Base-by-base conservation (phyloP, 2,329 filamentous ascomycete species). In the Colletotrichum sp. region DNA sequence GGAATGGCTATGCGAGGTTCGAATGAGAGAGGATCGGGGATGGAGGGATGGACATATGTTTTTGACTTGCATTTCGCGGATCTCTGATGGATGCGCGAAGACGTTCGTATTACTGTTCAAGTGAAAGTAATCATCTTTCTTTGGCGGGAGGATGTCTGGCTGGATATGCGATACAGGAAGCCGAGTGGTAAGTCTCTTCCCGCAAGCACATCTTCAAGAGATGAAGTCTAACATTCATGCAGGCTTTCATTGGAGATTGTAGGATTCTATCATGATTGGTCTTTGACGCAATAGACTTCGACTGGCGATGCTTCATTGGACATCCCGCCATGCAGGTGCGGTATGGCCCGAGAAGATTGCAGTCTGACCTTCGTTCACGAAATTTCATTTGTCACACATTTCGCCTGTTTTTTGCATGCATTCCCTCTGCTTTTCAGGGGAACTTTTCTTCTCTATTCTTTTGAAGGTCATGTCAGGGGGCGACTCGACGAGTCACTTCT, bases 1-100 rank as follows among this genome's bases (percentile, higher is more conserved):
- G 78, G 12, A 77, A 82, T 59, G 80, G 80, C 5, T 74, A 69
- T 49, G 8, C 68, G 6, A 18, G 70, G 8, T 74, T 36, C 49
- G 44, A 74, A n/a, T 76, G 73, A 73, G 52, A 8, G 30, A 52
- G 6, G 12, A 52, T 8, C 6, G 30, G 6, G 4, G 69, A 28
- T 8, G 9, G 8, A 9, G 18, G 18, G 63, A 26, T 18, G 34
- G 13, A 12, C 4, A 63, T 64, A 72, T 28, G 55, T 68, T 72
- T 44, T 71, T 21, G 36, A 36, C n/a, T 36, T 62, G 32, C 16
- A 44, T 44, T 66, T 62, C 16, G n/a, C n/a, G 32, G 44, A 32
- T 26, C 52, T 13, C 26, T 7, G n/a, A 49, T 21, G 34, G 64
- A 44, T 16, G 28, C 65, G 28, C n/a, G 28, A 15, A 24, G 28